phyloP scores from a whole-genome alignment of 768 basidiomycete genomes.

The Cystofilobasidium bisporidii region DNA sequence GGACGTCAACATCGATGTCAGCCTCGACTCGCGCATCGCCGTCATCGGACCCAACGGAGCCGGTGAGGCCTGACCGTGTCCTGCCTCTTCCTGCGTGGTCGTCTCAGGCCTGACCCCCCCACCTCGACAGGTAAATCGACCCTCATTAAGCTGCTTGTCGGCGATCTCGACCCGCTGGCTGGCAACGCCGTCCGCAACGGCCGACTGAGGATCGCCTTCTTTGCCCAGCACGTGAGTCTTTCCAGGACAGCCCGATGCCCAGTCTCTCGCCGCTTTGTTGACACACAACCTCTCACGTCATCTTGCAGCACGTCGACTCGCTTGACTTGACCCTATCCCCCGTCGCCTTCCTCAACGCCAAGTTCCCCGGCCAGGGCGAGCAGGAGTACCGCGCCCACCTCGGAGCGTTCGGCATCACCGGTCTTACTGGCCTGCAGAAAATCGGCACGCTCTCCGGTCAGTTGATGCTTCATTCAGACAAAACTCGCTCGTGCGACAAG shows the following conservation, averaged over 20 bases:
- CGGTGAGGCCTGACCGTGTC: background rate
- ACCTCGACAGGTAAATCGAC: constrained; percentile 17
- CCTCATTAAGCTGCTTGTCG: constrained; percentile 75
- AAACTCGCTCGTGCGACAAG: no score
- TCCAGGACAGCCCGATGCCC: no score
- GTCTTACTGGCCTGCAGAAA: constrained; percentile 73
- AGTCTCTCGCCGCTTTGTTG: no score
- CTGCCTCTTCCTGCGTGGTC: no score
- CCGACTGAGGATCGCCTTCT: constrained; percentile 56
- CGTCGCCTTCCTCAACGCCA: constrained; percentile 82
- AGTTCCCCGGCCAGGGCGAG: constrained; percentile 87
- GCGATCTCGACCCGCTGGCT: constrained; percentile 59
- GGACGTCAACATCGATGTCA: constrained; percentile 76
- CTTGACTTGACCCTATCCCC: constrained; percentile 76
- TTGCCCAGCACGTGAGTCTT: constrained; percentile 53
- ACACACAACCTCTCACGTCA: no score
- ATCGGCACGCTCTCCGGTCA: constrained; percentile 80
- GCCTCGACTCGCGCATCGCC: constrained; percentile 87
- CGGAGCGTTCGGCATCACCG: constrained; percentile 94
- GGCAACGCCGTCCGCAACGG: constrained; percentile 87
- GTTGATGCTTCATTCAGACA: no score
- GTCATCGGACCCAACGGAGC: constrained; percentile 57
- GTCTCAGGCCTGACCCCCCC: no score
- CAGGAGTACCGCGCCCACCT: constrained; percentile 92
- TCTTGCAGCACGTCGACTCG: constrained; percentile 88